Evolutionary conservation across 2,329 filamentous ascomycete species (phyloP).

Genomic region (Calcarisporium arbuscula): DNA sequence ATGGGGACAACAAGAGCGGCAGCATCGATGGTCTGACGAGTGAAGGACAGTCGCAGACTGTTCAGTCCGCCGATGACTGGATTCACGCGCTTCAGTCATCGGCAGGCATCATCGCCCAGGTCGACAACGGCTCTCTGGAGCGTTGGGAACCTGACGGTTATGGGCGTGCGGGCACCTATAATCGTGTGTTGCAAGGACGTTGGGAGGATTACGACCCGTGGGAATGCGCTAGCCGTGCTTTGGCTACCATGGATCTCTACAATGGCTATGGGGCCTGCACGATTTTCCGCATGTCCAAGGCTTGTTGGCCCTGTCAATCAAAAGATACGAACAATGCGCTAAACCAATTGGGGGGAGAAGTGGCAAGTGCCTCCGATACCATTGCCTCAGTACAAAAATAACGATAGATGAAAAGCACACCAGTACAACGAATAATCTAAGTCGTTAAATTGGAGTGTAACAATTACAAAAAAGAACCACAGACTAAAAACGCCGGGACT

Average conservation of each 20-base stretch:
- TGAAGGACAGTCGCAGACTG: conserved; percentile 7
- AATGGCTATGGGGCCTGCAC: conserved; percentile 52
- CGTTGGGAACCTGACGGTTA: conserved; percentile 67
- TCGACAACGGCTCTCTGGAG: conserved; percentile 66
- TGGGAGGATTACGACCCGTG: conserved; percentile 53
- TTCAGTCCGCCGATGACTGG: conserved; percentile 31
- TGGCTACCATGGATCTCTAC: conserved; percentile 49
- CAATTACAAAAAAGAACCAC: no score
- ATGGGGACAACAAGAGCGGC: conserved; percentile 4
- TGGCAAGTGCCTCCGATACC: no score
- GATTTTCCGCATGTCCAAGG: conserved; percentile 55
- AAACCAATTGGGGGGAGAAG: no score
- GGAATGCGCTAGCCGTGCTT: conserved; percentile 46
- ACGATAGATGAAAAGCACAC: no score
- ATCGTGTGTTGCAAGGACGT: conserved; percentile 44
- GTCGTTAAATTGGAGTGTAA: no score
- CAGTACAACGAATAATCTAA: no score
- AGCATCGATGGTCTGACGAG: no score
- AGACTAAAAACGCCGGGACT: no score
- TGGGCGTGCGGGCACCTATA: conserved; percentile 49
- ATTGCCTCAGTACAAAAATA: no score
- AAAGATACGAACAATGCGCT: no score
- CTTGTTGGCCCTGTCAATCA: conserved; percentile 46
- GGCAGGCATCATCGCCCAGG: conserved; percentile 53
- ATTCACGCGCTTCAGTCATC: conserved; percentile 35